These are phyloP conservation scores for Coemansia biformis DNA, from an alignment of 192 early-diverging fungal species.

Conservation along the genomic window DNA sequence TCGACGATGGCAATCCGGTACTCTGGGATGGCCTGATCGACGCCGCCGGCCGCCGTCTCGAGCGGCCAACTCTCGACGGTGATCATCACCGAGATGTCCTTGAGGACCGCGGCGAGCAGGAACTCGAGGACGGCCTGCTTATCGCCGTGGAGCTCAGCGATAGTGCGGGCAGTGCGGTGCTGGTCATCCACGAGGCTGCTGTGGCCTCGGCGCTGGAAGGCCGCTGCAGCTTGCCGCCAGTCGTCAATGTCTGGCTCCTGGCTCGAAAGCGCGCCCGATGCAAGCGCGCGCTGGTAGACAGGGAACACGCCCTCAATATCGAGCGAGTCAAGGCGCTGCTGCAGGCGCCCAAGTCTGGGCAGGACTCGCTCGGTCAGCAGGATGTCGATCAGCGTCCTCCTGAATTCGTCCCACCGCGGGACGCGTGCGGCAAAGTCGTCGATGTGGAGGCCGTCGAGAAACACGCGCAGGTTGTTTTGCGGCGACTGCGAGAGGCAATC, in stretches of 20 bases:
- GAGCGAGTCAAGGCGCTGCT: slow-evolving; percentile 52
- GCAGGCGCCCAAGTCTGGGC: slow-evolving; percentile 41
- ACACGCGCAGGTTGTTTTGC: slow-evolving; percentile 49
- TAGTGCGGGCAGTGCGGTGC: too few relatives aligned
- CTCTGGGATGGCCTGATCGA: slow-evolving; percentile 3
- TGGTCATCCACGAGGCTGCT: not conserved
- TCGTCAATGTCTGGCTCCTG: slow-evolving; percentile 17
- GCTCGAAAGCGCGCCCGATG: slow-evolving; percentile 15
- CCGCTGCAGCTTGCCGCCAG: slow-evolving; percentile 26
- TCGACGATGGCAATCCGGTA: slow-evolving; percentile 58
- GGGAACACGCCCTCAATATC: slow-evolving; percentile 56
- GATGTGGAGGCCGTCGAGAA: slow-evolving; percentile 25
- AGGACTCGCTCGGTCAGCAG: slow-evolving; percentile 49
- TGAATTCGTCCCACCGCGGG: slow-evolving; percentile 23
- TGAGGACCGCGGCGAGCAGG: slow-evolving; percentile 66
- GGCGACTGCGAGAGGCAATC: slow-evolving; percentile 15
- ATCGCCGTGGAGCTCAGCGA: too few relatives aligned
- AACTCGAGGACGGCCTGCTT: slow-evolving; percentile 60
- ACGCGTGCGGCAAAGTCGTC: not conserved
- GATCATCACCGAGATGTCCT: slow-evolving; percentile 72
- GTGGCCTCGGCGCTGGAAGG: slow-evolving; percentile 3
- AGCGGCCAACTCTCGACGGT: slow-evolving; percentile 15
- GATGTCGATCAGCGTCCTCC: slow-evolving; percentile 35
- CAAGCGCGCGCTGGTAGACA: slow-evolving; percentile 20
- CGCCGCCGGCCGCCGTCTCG: not conserved